Evolutionary conservation across 1,284 basidiomycete genomes (phyloP).

Genomic region (Marasmius sp.): DNA sequence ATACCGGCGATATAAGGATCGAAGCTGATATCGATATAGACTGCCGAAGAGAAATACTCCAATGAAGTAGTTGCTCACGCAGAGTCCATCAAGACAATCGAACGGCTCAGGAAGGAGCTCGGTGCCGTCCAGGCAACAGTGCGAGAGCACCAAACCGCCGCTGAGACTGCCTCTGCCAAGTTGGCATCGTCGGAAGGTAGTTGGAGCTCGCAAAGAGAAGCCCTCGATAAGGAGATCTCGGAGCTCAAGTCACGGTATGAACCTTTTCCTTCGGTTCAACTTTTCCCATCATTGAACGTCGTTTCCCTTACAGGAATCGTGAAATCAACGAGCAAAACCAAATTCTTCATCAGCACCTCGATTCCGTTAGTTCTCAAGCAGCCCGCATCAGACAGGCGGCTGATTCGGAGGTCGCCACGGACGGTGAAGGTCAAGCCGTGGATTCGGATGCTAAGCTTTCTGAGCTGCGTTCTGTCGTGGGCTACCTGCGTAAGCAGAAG

Average conservation of each 20-base stretch:
- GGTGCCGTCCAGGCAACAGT: constrained; percentile 46
- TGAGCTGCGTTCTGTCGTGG: constrained; percentile 79
- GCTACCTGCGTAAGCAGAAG: constrained; percentile 86
- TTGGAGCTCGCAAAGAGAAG: constrained; percentile 78
- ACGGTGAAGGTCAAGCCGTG: constrained; percentile 39
- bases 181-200: constrained; percentile 69
- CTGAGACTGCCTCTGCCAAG: constrained; percentile 77
- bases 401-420: constrained; percentile 39
- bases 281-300: not conserved
- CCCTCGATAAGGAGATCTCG: constrained; percentile 74
- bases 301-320: constrained; percentile 50
- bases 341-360: constrained; percentile 82
- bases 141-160: constrained; percentile 56
- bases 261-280: not conserved
- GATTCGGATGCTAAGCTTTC: constrained; percentile 61
- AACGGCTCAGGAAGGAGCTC: constrained; percentile 66
- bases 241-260: constrained; percentile 69
- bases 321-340: constrained; percentile 80
- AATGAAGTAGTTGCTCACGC: constrained; percentile 83
- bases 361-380: constrained; percentile 82
- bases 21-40: constrained; percentile 33
- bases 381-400: constrained; percentile 73
- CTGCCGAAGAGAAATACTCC: constrained; percentile 80
- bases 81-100: constrained; percentile 74
- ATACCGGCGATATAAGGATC: not conserved